These are phyloP conservation scores for Myriosclerotinia scirpicola DNA, from an alignment of 2,329 filamentous ascomycete genomes.

Conservation along the genomic window DNA sequence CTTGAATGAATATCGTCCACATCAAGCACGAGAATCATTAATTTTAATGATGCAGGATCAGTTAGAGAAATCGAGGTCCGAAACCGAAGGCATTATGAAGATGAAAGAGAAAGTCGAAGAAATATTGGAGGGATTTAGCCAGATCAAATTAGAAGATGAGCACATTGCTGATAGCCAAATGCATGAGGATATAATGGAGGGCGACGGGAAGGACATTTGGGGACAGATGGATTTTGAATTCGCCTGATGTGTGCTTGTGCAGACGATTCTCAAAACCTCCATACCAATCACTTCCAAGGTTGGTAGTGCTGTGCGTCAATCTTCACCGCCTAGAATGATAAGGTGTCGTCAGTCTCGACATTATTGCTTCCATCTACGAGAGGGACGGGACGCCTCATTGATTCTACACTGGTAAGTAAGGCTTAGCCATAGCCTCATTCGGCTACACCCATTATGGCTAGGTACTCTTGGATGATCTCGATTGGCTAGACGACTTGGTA, in stretches of 20 bases:
- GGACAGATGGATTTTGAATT: constrained; percentile 46
- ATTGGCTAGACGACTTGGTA: constrained; percentile 2
- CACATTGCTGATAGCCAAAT: constrained; percentile 27
- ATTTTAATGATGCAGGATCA: constrained; percentile 88
- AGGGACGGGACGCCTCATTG: neutral
- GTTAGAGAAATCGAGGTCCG: constrained; percentile 67
- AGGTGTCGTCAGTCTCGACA: neutral
- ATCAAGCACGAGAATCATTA: constrained; percentile 85
- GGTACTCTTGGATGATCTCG: neutral
- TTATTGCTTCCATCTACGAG: neutral
- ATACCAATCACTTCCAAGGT: neutral
- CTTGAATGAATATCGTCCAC: constrained; percentile 90
- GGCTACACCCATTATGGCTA: neutral
- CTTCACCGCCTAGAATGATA: neutral
- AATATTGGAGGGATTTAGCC: constrained; percentile 68
- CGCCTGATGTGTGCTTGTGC: constrained; percentile 25
- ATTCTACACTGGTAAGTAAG: constrained; percentile 2
- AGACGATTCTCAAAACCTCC: neutral
- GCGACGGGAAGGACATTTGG: constrained; percentile 45
- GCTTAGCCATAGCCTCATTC: constrained; percentile 13
- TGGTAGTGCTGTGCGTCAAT: neutral
- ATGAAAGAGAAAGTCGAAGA: constrained; percentile 71
- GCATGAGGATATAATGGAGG: constrained; percentile 19
- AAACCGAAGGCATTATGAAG: constrained; percentile 68
- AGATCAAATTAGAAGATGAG: constrained; percentile 41